Percentiles rank a stretch among this genome's conserved stretches.
phyloP scores from a whole-genome alignment of 805 yeast species.

The Pichia californica region DNA sequence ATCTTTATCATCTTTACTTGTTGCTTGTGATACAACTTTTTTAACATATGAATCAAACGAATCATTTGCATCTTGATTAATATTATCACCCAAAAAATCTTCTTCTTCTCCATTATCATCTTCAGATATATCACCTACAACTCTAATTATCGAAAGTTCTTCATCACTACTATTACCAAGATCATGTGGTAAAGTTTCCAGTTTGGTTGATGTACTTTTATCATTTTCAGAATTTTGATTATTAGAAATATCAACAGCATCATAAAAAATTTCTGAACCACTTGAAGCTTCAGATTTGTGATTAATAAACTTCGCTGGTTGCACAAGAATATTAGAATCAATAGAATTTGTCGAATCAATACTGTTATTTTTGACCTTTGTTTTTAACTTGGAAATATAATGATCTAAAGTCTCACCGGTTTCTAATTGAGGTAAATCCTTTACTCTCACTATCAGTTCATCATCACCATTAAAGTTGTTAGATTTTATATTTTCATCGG shows the following conservation, averaged over 20 bases:
- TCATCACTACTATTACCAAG: too few species aligned
- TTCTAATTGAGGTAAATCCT: constrained; percentile 11
- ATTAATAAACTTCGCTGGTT: not conserved
- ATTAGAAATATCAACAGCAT: constrained; percentile 1
- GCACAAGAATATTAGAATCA: not conserved
- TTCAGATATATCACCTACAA: not conserved
- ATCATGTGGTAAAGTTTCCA: too few species aligned
- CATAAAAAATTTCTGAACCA: constrained; percentile 7
- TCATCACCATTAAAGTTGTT: not conserved
- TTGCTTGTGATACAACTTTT: not conserved
- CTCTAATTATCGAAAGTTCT: too few species aligned
- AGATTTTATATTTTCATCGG: not conserved
- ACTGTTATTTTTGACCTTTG: not conserved
- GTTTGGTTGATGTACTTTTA: too few species aligned
- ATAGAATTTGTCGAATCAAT: not conserved
- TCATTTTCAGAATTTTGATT: not conserved
- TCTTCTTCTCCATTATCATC: too few species aligned
- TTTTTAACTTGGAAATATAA: constrained; percentile 10
- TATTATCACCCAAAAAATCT: not conserved
- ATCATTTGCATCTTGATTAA: not conserved
- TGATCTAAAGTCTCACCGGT: constrained; percentile 7
- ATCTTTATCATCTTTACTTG: not conserved
- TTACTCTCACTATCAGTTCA: constrained; percentile 5
- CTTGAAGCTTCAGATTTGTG: constrained; percentile 7
- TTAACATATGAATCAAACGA: not conserved